A percentile compares a stretch with the other conserved stretches of the same genome.
Conservation (phyloP, 228 moss, liverwort and hornwort species). For the Sphagnum fallax region DNA sequence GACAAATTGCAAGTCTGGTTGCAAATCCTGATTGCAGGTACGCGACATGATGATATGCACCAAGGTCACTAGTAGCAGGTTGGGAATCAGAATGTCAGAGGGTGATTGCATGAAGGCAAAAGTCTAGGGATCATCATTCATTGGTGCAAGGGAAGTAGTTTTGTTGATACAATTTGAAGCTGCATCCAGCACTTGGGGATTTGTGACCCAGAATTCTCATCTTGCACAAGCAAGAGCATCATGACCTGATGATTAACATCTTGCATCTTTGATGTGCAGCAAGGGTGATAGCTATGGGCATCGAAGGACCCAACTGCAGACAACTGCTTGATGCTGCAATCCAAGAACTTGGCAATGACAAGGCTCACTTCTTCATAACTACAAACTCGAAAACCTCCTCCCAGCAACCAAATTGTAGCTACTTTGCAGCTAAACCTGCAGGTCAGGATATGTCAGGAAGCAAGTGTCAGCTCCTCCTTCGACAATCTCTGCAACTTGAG, state of each 20-base stretch:
- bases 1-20: constrained; percentile 1
- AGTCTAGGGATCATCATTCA: too few relatives aligned
- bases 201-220: too few relatives aligned
- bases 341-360: constrained; percentile 8
- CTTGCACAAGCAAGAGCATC: too few relatives aligned
- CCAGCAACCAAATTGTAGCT: not conserved
- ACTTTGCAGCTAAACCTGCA: constrained; percentile 1
- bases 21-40: constrained; percentile 10
- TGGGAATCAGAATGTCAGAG: too few relatives aligned
- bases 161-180: too few relatives aligned
- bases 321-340: not conserved
- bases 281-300: constrained; percentile 4
- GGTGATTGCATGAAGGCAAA: too few relatives aligned
- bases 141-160: too few relatives aligned
- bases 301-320: constrained; percentile 5
- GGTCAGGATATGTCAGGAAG: not conserved
- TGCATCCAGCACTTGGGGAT: too few relatives aligned
- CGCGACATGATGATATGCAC: not conserved
- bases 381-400: not conserved
- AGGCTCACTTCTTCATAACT: constrained; percentile 12
- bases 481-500: not conserved
- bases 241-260: not conserved
- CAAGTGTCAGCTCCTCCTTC: constrained; percentile 8
- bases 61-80: too few relatives aligned
- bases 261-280: constrained; percentile 2